Evolutionary conservation across 129 eudicot genomes (phyloP), one percentile per base, ranked within the genome.

Genomic region (Ambrosia trifida): DNA sequence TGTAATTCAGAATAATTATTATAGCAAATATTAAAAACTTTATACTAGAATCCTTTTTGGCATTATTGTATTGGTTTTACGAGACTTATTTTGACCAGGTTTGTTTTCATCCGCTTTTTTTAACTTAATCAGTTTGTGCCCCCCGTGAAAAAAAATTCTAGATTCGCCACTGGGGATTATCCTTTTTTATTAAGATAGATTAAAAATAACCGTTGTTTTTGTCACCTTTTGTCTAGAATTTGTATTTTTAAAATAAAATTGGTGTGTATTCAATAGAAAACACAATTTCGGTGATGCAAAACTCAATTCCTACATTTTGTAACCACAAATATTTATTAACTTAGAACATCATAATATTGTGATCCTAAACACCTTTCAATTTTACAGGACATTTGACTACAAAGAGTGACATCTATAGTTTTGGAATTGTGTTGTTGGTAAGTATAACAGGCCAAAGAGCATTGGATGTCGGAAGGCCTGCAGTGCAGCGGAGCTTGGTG

Each of bases 341-440:
- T 32, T 14, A 13, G 11, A 32, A 32, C 24, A 32, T 61, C 45
- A 2, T 6, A 57, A 18, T 52, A 24, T 57, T 57, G 63, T 57
- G 38, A 57, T 57, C n/a, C 8, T 57, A 0, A 38, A 63, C 47
- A 16, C 18, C 9, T 16, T 57, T 12, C 18, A 19, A 58, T 51
- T 43, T 3, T 61, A 16, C 76, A 79, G 76, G 76, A 50, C 62
- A 7, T 46, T 7, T 64, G 45, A 53, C 19, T 66, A 18, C 45
- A 24, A 59, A 67, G 28, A 72, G 64, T 64, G 83, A 79, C 73
- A 59, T 79, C 69, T 79, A 79, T 14, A 2, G 63, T 72, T 79
- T 72, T 1, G 83, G 83, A 72, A 72, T 58, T 3, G 65, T 72
- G 65, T 66, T 79, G 74, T 12, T 79, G 35, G 74, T 56, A 46